Evolutionary conservation across 306 rosid genomes (phyloP).

Genomic region (Rosa lucieae): DNA sequence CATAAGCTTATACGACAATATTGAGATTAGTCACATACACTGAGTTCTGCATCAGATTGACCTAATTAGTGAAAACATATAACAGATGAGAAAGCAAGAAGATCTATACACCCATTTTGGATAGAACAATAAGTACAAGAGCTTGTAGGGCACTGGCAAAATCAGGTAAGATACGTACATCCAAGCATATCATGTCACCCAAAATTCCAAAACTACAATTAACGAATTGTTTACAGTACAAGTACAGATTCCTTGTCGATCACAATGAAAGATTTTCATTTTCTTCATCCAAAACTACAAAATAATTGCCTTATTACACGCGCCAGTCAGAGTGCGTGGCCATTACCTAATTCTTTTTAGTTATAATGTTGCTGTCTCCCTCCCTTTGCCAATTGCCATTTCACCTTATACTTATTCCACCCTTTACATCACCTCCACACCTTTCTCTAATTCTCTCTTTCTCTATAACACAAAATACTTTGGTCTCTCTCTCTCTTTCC

Average conservation of each 20-base stretch:
- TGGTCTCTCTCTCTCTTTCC: background rate
- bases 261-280: background rate
- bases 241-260: background rate
- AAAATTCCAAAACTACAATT: background rate
- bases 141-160: background rate
- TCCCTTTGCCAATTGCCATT: slow-evolving; percentile 1
- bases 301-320: slow-evolving; percentile 18
- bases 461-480: background rate
- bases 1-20: too few species aligned
- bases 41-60: background rate
- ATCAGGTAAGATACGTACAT: background rate
- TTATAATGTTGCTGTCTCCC: slow-evolving; percentile 32
- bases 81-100: background rate
- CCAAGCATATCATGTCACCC: background rate
- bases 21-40: too few species aligned
- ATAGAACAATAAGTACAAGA: slow-evolving; percentile 7
- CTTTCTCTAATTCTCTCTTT: background rate
- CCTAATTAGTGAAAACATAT: background rate
- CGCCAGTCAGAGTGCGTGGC: slow-evolving; percentile 17
- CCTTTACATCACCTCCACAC: background rate
- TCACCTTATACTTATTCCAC: slow-evolving; percentile 2
- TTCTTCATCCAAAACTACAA: background rate
- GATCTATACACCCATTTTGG: background rate
- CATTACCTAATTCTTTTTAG: slow-evolving; percentile 11
- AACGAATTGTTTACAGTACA: background rate